These are phyloP conservation scores for Talaromyces sp. DNA, from an alignment of 2,329 filamentous ascomycete species.

Conservation along the genomic window DNA sequence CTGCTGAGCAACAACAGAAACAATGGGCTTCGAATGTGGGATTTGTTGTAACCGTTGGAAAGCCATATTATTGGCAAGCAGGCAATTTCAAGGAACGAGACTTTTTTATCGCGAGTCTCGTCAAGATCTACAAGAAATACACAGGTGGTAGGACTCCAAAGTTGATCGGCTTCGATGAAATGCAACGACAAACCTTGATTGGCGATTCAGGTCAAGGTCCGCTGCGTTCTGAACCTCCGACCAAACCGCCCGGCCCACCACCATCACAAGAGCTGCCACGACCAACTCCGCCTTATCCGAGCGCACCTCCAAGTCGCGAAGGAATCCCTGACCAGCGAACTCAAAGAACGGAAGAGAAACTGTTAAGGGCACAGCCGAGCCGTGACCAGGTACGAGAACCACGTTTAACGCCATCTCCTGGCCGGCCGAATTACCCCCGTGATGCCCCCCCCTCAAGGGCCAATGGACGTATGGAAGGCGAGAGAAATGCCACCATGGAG, in stretches of 20 bases:
- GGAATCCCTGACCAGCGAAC: conserved; percentile 23
- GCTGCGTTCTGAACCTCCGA: conserved; percentile 17
- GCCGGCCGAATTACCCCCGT: conserved; percentile 1
- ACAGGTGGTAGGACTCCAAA: conserved; percentile 78
- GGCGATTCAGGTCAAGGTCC: conserved; percentile 36
- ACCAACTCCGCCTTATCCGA: conserved; percentile 25
- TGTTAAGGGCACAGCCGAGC: conserved; percentile 28
- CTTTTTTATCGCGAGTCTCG: conserved; percentile 92
- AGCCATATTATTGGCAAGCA: conserved; percentile 96
- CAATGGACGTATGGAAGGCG: conserved; percentile 1
- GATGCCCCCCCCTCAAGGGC: not conserved
- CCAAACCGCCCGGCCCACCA: conserved; percentile 18
- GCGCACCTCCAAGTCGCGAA: conserved; percentile 33
- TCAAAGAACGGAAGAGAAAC: conserved; percentile 31
- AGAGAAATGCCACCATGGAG: not conserved
- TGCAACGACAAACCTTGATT: conserved; percentile 69
- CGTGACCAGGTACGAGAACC: conserved; percentile 31
- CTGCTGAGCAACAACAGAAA: conserved; percentile 55
- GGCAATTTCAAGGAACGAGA: conserved; percentile 94
- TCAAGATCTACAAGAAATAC: conserved; percentile 97
- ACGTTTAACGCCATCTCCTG: conserved; percentile 25
- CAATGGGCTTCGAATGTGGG: conserved; percentile 78
- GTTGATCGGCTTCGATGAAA: conserved; percentile 73
- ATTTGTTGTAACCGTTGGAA: conserved; percentile 82
- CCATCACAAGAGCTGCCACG: conserved; percentile 20